Evolutionary conservation across 805 yeast genomes (phyloP), one percentile per base, ranked within the genome.

Genomic region (Tetrapisispora namnaoensis): DNA sequence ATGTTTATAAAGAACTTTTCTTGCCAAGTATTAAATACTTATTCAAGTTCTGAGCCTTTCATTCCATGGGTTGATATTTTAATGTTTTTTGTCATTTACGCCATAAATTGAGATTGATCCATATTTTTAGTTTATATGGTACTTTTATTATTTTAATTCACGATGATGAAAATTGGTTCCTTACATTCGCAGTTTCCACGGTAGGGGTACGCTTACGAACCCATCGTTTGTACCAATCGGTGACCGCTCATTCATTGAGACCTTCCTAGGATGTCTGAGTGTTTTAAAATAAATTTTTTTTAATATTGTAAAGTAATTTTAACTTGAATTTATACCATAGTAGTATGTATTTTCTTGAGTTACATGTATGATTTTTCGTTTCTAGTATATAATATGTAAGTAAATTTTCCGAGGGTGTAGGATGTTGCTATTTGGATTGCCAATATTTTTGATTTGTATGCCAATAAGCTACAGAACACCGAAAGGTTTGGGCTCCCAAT

Each of bases 251-350:
- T 62, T 52, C 46, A 50, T 37, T 52, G 69, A 65, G 77, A 74
- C 86, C 91, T 83, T 84, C 91, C 90, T 79, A 81, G 93, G 90
- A 84, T 83, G 93, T 84, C 93, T 83, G 93, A 84, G 79, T 59
- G 63, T 46, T 59, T 46, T 48, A 47, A 46, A 42, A 47, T 30
- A 42, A 42, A 14, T 40, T 16, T 51, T 49, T 41, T 36, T 30
- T 45, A 44, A 28, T 42, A 37, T 44, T 21, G 45, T 24, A 8
- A 24, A 24, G 8, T n/a, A 8, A 24, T 24, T 4, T 8, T 6
- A 35, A 39, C 20, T 35, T 38, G 30, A 21, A 40, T 37, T 34
- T 45, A 17, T 37, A 27, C 47, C 18, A 41, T 34, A 30, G 16
- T 50, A 47, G 43, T 42, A 51, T 48, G 22, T 39, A 41, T 30